These are phyloP conservation scores for Phytophthora citrophthora DNA, from an alignment of 352 stramenopile species.

Conservation along the genomic window DNA sequence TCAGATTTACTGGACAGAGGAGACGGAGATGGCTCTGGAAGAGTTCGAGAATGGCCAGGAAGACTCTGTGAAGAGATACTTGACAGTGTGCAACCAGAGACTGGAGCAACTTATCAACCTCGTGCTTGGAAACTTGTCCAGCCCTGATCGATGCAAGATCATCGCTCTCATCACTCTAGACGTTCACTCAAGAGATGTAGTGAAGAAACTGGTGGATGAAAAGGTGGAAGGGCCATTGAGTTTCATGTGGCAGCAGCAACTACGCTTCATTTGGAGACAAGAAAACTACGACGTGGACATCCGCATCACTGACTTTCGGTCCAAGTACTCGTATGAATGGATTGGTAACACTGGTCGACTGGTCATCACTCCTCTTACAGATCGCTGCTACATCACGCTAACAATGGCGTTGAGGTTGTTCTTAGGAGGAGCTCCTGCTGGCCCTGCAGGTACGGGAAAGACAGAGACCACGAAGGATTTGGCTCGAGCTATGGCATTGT, in stretches of 20 bases:
- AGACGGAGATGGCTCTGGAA: constrained; percentile 93
- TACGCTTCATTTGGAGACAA: constrained; percentile 92
- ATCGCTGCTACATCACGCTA: constrained; percentile 97
- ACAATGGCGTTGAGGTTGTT: constrained; percentile 97
- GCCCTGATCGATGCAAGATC: constrained; percentile 93
- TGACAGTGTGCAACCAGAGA: constrained; percentile 79
- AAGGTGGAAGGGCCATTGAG: constrained; percentile 89
- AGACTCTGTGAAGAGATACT: constrained; percentile 87
- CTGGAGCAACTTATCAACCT: constrained; percentile 94
- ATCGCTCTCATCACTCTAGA: constrained; percentile 97
- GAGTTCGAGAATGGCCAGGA: constrained; percentile 91
- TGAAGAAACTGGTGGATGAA: constrained; percentile 89
- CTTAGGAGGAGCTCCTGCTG: constrained; percentile 94
- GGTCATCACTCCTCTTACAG: constrained; percentile 96
- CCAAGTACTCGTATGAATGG: constrained; percentile 93
- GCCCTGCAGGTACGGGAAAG: constrained; percentile 93
- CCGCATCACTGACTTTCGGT: constrained; percentile 96
- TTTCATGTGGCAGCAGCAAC: constrained; percentile 90
- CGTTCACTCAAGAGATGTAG: constrained; percentile 94
- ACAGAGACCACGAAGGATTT: constrained; percentile 91
- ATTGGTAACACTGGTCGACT: constrained; percentile 92
- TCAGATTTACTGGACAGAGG: constrained; percentile 96
- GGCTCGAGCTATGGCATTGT: constrained; percentile 83
- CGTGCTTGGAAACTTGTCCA: constrained; percentile 88
- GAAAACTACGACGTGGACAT: constrained; percentile 96